Conservation (phyloP, 2,329 filamentous ascomycete species). For the Calonectria hawksworthii region DNA sequence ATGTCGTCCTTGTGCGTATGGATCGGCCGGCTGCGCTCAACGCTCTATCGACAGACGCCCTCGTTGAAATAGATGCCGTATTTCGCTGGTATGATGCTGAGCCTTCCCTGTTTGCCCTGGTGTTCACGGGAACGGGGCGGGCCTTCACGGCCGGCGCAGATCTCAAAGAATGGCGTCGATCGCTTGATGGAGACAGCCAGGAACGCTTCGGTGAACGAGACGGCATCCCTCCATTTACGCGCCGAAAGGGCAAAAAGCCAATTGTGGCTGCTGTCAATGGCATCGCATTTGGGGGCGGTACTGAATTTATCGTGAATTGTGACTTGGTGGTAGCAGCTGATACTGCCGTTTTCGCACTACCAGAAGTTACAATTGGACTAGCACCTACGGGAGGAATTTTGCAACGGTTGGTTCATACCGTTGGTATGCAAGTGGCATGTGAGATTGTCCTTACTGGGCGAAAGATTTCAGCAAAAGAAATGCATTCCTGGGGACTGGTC, state of each 20-base stretch:
- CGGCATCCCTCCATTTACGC: constrained; percentile 48
- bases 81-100: constrained; percentile 66
- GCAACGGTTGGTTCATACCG: constrained; percentile 58
- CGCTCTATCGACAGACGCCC: constrained; percentile 54
- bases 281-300: constrained; percentile 66
- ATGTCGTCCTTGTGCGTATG: constrained; percentile 65
- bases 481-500: constrained; percentile 43
- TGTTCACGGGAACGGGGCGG: constrained; percentile 63
- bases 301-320: constrained; percentile 66
- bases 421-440: constrained; percentile 42
- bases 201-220: constrained; percentile 46
- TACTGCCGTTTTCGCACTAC: constrained; percentile 62
- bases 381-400: constrained; percentile 65
- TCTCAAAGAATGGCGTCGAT: constrained; percentile 58
- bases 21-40: constrained; percentile 63
- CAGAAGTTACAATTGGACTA: constrained; percentile 66
- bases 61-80: constrained; percentile 61
- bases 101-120: constrained; percentile 59
- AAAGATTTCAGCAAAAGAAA: constrained; percentile 38
- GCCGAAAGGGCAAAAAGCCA: constrained; percentile 69
- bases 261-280: constrained; percentile 70
- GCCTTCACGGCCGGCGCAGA: constrained; percentile 67
- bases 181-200: constrained; percentile 48
- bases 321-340: constrained; percentile 65
- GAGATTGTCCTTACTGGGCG: constrained; percentile 44